Percentiles rank a stretch among this genome's conserved stretches.
Evolutionary conservation across 2,329 filamentous ascomycete species (phyloP).

Genomic region (Aspergillus tamarii): DNA sequence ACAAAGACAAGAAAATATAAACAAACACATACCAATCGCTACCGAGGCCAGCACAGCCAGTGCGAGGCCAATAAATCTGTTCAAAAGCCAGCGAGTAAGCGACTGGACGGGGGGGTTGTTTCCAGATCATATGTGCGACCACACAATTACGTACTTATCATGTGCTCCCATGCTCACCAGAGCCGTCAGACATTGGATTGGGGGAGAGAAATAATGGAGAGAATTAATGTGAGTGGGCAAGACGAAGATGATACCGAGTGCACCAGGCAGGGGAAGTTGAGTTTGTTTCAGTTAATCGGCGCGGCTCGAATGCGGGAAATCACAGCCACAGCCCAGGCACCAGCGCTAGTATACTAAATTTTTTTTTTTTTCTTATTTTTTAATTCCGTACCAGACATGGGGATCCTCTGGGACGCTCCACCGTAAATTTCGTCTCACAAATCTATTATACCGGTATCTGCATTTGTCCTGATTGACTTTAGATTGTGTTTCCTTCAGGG

Average conservation of each 20-base stretch:
- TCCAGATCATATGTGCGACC: neutral
- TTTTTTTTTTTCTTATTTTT: neutral
- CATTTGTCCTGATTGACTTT: neutral
- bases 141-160: neutral
- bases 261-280: neutral
- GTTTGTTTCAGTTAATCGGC: neutral
- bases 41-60: conserved; percentile 1
- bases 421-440: neutral
- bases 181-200: neutral
- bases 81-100: neutral
- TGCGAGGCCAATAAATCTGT: conserved; percentile 3
- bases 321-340: neutral
- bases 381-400: neutral
- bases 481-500: neutral
- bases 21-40: neutral
- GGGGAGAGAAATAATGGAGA: neutral
- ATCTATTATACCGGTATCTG: neutral
- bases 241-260: neutral
- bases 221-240: neutral
- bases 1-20: neutral
- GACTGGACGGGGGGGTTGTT: neutral
- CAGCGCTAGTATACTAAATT: neutral
- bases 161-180: neutral
- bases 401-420: neutral
- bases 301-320: neutral